Evolutionary conservation across 2,329 filamentous ascomycete genomes (phyloP).

Genomic region (Fonsecaea multimorphosa): DNA sequence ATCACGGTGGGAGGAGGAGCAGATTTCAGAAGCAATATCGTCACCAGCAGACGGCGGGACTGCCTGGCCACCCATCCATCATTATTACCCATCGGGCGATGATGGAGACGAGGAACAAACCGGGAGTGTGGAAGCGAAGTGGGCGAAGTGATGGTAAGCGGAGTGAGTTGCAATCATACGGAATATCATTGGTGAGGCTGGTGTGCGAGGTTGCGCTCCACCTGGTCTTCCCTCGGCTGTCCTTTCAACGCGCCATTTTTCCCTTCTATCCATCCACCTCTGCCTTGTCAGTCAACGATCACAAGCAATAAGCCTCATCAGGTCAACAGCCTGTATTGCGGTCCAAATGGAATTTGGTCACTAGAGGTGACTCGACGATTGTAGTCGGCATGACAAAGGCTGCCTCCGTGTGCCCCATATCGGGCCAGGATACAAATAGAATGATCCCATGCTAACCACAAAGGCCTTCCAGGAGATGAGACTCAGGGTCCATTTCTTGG

Average conservation of each 20-base stretch:
- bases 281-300: not conserved
- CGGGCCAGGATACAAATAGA: not conserved
- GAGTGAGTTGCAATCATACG: not conserved
- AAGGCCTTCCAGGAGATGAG: not conserved
- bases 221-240: not conserved
- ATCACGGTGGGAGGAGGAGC: not conserved
- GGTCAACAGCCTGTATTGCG: not conserved
- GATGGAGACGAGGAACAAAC: slow-evolving; percentile 21
- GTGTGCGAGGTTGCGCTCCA: not conserved
- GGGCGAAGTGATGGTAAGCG: not conserved
- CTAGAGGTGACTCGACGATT: not conserved
- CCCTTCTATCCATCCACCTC: not conserved
- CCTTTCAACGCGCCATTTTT: not conserved
- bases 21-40: slow-evolving; percentile 11
- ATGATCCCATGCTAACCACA: not conserved
- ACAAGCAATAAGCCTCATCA: not conserved
- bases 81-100: slow-evolving; percentile 14
- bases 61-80: not conserved
- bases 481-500: not conserved
- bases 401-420: not conserved
- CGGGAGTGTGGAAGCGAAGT: slow-evolving; percentile 25
- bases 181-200: slow-evolving; percentile 1
- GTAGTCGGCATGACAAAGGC: not conserved
- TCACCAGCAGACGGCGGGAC: slow-evolving; percentile 7
- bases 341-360: not conserved